Evolutionary conservation across 805 yeast species (phyloP).

Genomic region (Suhomyces canberraensis): DNA sequence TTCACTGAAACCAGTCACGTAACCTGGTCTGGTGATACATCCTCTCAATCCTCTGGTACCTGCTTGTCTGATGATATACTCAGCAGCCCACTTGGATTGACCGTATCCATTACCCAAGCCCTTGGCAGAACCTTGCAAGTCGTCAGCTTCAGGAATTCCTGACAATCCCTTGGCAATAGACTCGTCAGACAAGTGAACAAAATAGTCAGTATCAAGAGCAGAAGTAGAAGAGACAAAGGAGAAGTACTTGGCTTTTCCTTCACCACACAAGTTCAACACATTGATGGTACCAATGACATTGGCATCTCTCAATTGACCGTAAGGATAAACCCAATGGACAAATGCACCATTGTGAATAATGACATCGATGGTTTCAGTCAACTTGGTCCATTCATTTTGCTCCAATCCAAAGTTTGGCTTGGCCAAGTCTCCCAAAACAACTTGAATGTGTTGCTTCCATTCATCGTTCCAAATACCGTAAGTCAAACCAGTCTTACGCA

Average conservation of each 20-base stretch:
- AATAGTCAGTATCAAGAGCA: conserved; percentile 80
- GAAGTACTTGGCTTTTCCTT: conserved; percentile 81
- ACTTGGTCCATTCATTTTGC: conserved; percentile 51
- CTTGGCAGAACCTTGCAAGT: conserved; percentile 70
- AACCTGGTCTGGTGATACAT: conserved; percentile 91
- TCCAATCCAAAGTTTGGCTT: conserved; percentile 67
- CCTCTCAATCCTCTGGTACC: conserved; percentile 87
- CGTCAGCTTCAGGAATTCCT: conserved; percentile 83
- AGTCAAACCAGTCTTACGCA: conserved; percentile 69
- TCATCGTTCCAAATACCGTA: conserved; percentile 77
- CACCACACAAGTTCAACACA: conserved; percentile 70
- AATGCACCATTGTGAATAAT: conserved; percentile 96
- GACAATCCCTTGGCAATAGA: conserved; percentile 57
- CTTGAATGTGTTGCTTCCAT: conserved; percentile 56
- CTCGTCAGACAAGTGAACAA: conserved; percentile 71
- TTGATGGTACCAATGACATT: conserved; percentile 87
- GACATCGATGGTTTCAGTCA: conserved; percentile 66
- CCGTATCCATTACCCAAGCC: conserved; percentile 95
- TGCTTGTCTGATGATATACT: conserved; percentile 80
- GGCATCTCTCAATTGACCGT: conserved; percentile 83
- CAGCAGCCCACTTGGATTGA: conserved; percentile 97
- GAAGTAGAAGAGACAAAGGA: conserved; percentile 96
- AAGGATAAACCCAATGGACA: conserved; percentile 98
- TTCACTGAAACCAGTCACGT: conserved; percentile 79
- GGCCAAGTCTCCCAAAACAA: conserved; percentile 82